Conservation (phyloP, 2,329 filamentous ascomycete species). For the Aspergillus fischeri region DNA sequence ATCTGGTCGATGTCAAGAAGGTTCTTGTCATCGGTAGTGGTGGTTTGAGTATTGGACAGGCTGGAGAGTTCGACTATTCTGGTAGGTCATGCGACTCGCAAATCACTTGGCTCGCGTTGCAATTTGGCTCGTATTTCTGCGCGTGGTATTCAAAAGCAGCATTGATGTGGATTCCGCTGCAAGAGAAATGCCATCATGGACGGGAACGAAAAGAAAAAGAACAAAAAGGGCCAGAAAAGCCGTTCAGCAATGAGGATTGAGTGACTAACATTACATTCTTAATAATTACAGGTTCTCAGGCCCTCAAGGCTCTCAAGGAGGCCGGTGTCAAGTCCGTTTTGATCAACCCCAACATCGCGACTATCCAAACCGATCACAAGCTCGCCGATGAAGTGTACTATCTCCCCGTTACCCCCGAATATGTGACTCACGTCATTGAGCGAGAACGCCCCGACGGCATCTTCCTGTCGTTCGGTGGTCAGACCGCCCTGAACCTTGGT, state of each 20-base stretch:
- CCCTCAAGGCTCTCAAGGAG: constrained; percentile 94
- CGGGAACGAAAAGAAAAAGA: neutral
- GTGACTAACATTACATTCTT: constrained; percentile 18
- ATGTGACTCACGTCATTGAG: constrained; percentile 96
- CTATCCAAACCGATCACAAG: constrained; percentile 94
- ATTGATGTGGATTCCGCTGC: neutral
- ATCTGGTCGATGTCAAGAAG: constrained; percentile 89
- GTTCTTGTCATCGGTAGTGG: constrained; percentile 94
- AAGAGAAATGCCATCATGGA: neutral
- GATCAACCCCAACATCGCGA: constrained; percentile 97
- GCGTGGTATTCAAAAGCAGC: neutral
- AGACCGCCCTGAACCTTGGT: constrained; percentile 94
- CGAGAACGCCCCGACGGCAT: constrained; percentile 94
- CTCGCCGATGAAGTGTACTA: constrained; percentile 98
- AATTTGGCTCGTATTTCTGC: neutral
- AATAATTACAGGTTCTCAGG: constrained; percentile 70
- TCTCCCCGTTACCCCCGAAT: constrained; percentile 94
- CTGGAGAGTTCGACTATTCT: constrained; percentile 98
- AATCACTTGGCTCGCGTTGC: neutral
- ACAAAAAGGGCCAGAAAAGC: neutral
- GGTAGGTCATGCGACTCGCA: constrained; percentile 54
- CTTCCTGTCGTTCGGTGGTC: constrained; percentile 93
- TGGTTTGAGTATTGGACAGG: constrained; percentile 93
- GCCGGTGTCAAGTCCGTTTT: constrained; percentile 86
- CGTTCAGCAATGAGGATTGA: neutral